phyloP scores from a whole-genome alignment of 2,329 filamentous ascomycete genomes.

The Aspergillus latus region DNA sequence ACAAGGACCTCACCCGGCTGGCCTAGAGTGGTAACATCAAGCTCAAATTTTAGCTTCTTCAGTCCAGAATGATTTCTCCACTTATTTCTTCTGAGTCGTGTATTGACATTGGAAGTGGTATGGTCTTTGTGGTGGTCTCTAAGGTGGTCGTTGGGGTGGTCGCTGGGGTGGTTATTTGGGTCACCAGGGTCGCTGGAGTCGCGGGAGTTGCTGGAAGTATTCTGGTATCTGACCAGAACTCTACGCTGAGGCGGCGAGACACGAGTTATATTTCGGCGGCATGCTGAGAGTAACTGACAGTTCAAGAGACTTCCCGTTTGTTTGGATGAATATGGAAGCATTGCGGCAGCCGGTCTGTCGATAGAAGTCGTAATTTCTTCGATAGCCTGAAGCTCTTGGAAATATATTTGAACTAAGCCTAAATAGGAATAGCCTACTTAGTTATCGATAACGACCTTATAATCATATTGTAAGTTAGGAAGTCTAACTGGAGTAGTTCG shows the following conservation, averaged over 20 bases:
- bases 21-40: constrained; percentile 37
- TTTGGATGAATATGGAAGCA: constrained; percentile 28
- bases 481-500: too few species aligned
- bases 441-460: too few species aligned
- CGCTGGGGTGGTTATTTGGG: not conserved
- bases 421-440: too few species aligned
- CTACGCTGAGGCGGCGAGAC: constrained; percentile 13
- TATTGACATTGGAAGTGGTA: too few species aligned
- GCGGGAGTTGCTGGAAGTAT: constrained; percentile 14
- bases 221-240: constrained; percentile 24
- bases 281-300: constrained; percentile 18
- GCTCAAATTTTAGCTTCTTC: constrained; percentile 10
- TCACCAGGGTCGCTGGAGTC: not conserved
- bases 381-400: constrained; percentile 5
- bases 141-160: not conserved
- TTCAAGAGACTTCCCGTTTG: constrained; percentile 24
- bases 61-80: too few species aligned
- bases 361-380: constrained; percentile 1
- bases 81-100: too few species aligned
- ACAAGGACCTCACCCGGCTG: constrained; percentile 41
- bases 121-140: not conserved
- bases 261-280: constrained; percentile 9
- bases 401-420: too few species aligned
- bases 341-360: constrained; percentile 16
- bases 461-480: too few species aligned